These are phyloP conservation scores for Acacia concinna DNA, from an alignment of 331 rosid genomes.

Conservation along the genomic window DNA sequence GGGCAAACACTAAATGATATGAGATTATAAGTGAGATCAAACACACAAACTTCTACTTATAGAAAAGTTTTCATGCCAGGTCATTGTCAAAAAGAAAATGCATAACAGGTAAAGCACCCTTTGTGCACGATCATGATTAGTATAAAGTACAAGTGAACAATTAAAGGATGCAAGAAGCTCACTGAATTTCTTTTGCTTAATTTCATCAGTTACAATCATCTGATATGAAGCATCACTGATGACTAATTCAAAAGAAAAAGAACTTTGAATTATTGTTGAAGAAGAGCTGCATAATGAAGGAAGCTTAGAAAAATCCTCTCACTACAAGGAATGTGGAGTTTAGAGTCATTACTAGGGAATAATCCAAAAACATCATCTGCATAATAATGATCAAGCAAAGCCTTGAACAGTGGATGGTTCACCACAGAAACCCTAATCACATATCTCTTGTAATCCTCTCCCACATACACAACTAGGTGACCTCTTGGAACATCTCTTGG, in stretches of 20 bases:
- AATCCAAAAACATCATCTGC: constrained; percentile 64
- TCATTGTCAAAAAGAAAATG: no score
- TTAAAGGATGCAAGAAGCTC: no score
- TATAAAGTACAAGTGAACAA: no score
- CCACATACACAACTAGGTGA: constrained; percentile 61
- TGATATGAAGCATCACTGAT: no score
- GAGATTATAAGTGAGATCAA: no score
- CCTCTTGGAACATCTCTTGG: constrained; percentile 72
- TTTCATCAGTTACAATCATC: no score
- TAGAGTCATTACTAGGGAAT: constrained; percentile 35
- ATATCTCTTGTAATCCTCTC: constrained; percentile 60
- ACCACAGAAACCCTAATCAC: constrained; percentile 46
- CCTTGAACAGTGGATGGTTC: constrained; percentile 53
- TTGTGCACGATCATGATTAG: no score
- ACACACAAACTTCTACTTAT: no score
- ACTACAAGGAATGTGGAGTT: constrained; percentile 59
- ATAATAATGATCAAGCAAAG: constrained; percentile 42
- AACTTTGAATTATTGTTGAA: constrained; percentile 8
- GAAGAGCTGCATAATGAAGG: constrained; percentile 35
- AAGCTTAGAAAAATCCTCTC: constrained; percentile 46
- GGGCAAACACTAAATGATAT: no score
- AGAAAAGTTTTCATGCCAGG: no score
- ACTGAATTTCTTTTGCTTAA: no score
- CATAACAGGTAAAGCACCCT: no score
- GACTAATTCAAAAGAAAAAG: neutral